A percentile compares a stretch with the other conserved stretches of the same genome.
These are phyloP conservation scores for Mycotypha africana DNA, from an alignment of 371 early-diverging fungal species.

Conservation along the genomic window DNA sequence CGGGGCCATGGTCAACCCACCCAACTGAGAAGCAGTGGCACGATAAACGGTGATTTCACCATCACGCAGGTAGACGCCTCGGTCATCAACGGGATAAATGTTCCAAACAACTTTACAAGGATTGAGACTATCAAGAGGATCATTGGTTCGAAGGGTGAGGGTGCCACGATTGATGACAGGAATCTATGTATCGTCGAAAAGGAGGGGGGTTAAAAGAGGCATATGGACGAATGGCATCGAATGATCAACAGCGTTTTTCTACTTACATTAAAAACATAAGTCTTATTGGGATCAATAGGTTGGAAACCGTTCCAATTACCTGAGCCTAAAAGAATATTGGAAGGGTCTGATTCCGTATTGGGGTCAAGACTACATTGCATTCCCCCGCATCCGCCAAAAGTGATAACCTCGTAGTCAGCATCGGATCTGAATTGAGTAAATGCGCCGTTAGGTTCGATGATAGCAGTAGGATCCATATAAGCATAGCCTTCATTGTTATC, in stretches of 20 bases:
- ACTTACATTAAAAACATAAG: slow-evolving; percentile 17
- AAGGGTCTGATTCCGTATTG: no score
- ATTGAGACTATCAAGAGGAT: neutral
- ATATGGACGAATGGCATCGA: no score
- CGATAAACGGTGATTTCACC: neutral
- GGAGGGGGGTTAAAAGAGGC: no score
- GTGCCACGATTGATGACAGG: neutral
- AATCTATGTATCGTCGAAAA: no score
- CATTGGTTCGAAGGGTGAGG: neutral
- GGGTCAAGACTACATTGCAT: no score
- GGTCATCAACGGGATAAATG: neutral
- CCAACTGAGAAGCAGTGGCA: neutral
- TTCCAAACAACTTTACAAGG: neutral
- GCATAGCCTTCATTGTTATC: neutral
- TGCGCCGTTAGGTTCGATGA: neutral
- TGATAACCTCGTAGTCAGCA: no score
- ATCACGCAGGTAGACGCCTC: no score
- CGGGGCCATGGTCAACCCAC: neutral
- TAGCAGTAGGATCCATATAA: neutral
- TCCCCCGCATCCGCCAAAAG: no score
- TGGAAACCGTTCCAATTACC: no score
- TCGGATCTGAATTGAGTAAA: no score
- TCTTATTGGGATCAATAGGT: neutral
- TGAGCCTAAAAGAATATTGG: no score
- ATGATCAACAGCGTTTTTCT: no score